Base-by-base conservation (phyloP, 1,284 basidiomycete species). In the Sporisorium exsertum region DNA sequence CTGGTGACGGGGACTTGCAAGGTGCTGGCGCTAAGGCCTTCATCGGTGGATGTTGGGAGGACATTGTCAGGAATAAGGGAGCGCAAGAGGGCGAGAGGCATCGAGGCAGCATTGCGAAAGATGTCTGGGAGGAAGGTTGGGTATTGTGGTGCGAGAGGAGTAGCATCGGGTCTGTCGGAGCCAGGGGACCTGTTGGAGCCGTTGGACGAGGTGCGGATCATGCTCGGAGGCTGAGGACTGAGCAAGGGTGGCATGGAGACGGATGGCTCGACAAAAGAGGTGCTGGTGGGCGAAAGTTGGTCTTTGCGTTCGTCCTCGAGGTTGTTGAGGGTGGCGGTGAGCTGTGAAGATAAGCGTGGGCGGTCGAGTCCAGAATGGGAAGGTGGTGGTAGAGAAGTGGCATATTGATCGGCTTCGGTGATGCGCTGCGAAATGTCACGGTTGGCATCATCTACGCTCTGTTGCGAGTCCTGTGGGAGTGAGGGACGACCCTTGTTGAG, bases 1-100 rank as follows among this genome's bases (percentile, higher is more conserved):
- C 72, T 77, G n/a, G 75, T 68, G 47, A 80, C 68, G 16, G 80
- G 80, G 5, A 81, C 64, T 45, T 77, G 76, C 42, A 81, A 42
- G 22, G 73, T 72, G 55, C 68, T 78, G 12, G 78, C 71, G 33
- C 69, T 73, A 26, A 80, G 70, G 18, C 69, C 64, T 29, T 81
- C 80, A 32, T 78, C 78, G 3, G 53, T 45, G 9, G 64, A 27
- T 16, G 62, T 50, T 13, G 75, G 57, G 45, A 81, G 68, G 13
- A 76, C 62, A 27, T 77, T 72, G 40, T 66, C 69, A 5, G 79
- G 77, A 33, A 81, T 61, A 40, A 79, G 66, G 12, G 74, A 72
- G 32, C 63, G 69, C 16, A 77, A 51, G 5, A 77, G 69, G 37
- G 63, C 68, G 61, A 77, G 52, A 2, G 69, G 74, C 61, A 77